These are phyloP conservation scores for Ascochyta fabae DNA, from an alignment of 2,329 filamentous ascomycete species.

Conservation along the genomic window DNA sequence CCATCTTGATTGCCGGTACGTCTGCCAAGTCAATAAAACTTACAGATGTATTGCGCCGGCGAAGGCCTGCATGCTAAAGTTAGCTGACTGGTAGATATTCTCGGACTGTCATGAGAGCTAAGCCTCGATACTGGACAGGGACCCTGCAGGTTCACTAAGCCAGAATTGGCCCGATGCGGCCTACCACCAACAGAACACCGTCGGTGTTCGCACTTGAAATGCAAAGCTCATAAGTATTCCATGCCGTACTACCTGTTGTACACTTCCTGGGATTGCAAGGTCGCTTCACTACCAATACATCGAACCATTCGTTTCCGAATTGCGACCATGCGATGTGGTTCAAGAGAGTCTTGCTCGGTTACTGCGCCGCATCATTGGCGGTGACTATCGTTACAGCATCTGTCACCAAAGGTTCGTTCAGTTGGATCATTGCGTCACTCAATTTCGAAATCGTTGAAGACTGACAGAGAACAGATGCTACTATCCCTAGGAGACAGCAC, in stretches of 20 bases:
- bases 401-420: constrained; percentile 5
- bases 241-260: constrained; percentile 38
- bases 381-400: constrained; percentile 7
- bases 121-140: constrained; percentile 39
- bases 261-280: constrained; percentile 28
- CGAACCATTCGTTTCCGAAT: constrained; percentile 33
- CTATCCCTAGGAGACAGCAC: not conserved
- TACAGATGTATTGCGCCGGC: constrained; percentile 11
- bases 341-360: constrained; percentile 34
- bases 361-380: constrained; percentile 12
- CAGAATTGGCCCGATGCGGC: constrained; percentile 22
- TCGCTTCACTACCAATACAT: constrained; percentile 26
- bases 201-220: constrained; percentile 17
- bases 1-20: not conserved
- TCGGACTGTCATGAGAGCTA: constrained; percentile 37
- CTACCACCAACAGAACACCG: constrained; percentile 22
- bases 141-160: constrained; percentile 18
- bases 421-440: not conserved
- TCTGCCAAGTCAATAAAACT: constrained; percentile 11
- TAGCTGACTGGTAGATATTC: constrained; percentile 38
- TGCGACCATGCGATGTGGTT: constrained; percentile 48
- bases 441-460: not conserved
- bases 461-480: constrained; percentile 2
- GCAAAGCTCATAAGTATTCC: constrained; percentile 15
- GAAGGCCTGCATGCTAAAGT: constrained; percentile 33